Percentiles rank a stretch among this genome's conserved stretches.
phyloP scores from a whole-genome alignment of 1,284 basidiomycete species.

The Mycosarcoma mackinlayi region DNA sequence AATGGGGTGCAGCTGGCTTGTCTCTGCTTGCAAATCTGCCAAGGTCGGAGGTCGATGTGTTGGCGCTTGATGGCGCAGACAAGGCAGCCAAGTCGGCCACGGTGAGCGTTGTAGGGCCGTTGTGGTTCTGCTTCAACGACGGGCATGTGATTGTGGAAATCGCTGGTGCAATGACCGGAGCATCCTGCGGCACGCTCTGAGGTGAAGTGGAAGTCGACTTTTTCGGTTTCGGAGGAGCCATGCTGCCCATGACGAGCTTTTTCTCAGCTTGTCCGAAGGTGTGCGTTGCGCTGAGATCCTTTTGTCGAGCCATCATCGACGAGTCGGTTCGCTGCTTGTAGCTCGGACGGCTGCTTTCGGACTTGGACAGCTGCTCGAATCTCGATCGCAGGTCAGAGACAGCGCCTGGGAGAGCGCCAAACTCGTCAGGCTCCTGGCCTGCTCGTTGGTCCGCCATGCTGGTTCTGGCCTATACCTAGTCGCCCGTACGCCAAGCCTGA shows the following conservation, averaged over 20 bases:
- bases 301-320: conserved; percentile 15
- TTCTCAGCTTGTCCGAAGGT: conserved; percentile 42
- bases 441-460: conserved; percentile 31
- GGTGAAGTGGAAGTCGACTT: conserved; percentile 10
- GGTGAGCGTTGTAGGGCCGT: conserved; percentile 13
- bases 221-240: conserved; percentile 16
- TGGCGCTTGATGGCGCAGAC: conserved; percentile 14
- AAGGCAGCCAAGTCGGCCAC: conserved; percentile 21
- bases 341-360: conserved; percentile 35
- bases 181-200: conserved; percentile 8
- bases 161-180: conserved; percentile 1
- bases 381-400: conserved; percentile 46
- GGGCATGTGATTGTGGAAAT: not conserved
- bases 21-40: conserved; percentile 6
- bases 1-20: conserved; percentile 12
- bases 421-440: conserved; percentile 44
- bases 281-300: conserved; percentile 33
- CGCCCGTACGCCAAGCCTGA: not conserved
- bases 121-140: not conserved
- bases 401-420: conserved; percentile 40
- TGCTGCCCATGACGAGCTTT: conserved; percentile 25
- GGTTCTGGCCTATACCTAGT: too few relatives aligned
- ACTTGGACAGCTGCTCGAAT: conserved; percentile 53
- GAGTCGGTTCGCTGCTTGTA: not conserved
- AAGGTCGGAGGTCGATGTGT: conserved; percentile 26